Base-by-base conservation (phyloP, 1,139 yeast species). In the Kurtzmaniella natalensis region DNA sequence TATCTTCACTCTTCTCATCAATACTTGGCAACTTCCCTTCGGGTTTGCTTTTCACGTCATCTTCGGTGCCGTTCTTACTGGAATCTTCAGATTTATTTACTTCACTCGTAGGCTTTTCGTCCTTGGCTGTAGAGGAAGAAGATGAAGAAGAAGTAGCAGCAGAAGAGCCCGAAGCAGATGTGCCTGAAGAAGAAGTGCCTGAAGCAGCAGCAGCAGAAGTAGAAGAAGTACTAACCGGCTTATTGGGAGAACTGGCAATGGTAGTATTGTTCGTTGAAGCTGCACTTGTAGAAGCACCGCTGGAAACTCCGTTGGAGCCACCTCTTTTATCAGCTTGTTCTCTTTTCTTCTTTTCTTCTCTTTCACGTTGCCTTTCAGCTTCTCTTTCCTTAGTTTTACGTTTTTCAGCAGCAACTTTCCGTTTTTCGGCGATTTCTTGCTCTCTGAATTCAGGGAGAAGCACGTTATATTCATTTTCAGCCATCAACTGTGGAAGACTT, bases 401-500 rank as follows among this genome's bases (percentile, higher is more conserved):
- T 46, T 15, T 40, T 42, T 34, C 38, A 15, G 28, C 30, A 16
- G 30, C 33, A n/a, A 17, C 32, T 34, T 15, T 43, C 39, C 35
- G 47, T 25, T 41, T 38, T 8, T 41, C 45, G 24, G 41, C 45
- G 25, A 44, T 45, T 24, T 55, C 59, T 14, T 53, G 45, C n/a
- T 60, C 71, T 18, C 57, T 56, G 16, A 67, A 57, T 28, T 66
- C 70, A 8, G 46, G 50, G 68, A 80, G 68, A 37, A 68, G 68
- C 36, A 57, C 54, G 1, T 72, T 61, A 48, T 76, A 89, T n/a
- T 81, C 84, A 3, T 61, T 71, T 39, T 80, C 83, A 35, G 78
- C 72, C 1, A 76, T 72, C 46, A 92, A 73, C 2, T 64, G 66
- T 0, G 96, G 96, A 5, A 89, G 69, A 31, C 81, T 81, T 21